Evolutionary conservation across 805 yeast genomes (phyloP).

Genomic region (Hanseniaspora lachancei): DNA sequence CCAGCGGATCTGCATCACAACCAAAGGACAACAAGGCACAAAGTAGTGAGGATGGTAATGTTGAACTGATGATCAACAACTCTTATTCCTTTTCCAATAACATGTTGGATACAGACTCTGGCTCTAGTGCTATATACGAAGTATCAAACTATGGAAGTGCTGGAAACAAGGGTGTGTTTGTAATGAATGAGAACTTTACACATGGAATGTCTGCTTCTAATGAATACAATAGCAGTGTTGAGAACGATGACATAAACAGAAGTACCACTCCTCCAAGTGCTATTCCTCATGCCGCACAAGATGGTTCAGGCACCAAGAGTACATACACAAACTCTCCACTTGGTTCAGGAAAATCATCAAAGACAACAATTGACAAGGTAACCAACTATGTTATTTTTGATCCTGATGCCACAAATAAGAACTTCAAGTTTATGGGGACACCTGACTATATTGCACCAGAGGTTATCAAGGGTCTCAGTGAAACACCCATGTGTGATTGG

Average conservation of each 20-base stretch:
- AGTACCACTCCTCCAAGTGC: conserved; percentile 7
- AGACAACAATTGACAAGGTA: conserved; percentile 11
- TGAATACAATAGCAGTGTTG: neutral
- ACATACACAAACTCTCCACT: conserved; percentile 14
- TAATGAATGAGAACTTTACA: neutral
- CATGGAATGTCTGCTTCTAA: neutral
- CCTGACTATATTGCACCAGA: conserved; percentile 98
- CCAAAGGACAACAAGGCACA: neutral
- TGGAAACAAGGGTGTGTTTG: neutral
- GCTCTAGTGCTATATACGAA: neutral
- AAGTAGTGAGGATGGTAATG: neutral
- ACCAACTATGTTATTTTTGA: conserved; percentile 55
- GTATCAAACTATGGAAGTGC: neutral
- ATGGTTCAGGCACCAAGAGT: conserved; percentile 29
- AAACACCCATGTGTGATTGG: conserved; percentile 62
- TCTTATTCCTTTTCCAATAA: neutral
- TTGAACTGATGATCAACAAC: neutral
- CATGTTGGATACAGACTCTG: neutral
- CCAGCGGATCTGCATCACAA: neutral
- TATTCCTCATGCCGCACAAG: conserved; percentile 13
- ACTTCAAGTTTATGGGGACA: conserved; percentile 77
- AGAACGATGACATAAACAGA: conserved; percentile 9
- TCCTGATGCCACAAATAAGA: conserved; percentile 42
- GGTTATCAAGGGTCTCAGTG: conserved; percentile 72
- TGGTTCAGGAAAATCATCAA: neutral